Base-by-base conservation (phyloP, 2,329 filamentous ascomycete genomes). In the Neofusicoccum umdonicola region DNA sequence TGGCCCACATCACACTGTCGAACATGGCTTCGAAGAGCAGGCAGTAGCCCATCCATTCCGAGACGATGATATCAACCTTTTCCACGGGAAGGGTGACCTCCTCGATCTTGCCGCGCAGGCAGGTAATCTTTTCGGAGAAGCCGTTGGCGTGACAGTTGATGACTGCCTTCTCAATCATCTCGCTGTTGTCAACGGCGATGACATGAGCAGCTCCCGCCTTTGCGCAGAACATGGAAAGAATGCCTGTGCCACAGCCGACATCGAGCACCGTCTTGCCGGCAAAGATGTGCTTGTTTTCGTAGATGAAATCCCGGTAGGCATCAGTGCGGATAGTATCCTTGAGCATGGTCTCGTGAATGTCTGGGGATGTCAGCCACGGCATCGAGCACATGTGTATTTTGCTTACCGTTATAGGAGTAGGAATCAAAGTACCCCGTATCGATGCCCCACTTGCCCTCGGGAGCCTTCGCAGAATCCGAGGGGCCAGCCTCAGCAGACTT, bases 21-120 rank as follows among this genome's bases (percentile, higher is more conserved):
- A 98, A 87, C 93, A 98, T 98, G 64, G 93, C 92, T 79, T 98
- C 93, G 77, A 96, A 98, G 5, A 97, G 84, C 17, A 97, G 84
- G 68, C 89, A 91, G 76, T 98, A 98, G 35, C 93, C 93, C 93
- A 98, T 98, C 93, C 93, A 98, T 77, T 98, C 93, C 66, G 91
- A 96, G 66, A 98, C 89, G 74, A 98, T 97, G 72, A 98, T 90
- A 78, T 98, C 94, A 51, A 97, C 93, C 72, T 93, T 83, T 62
- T 87, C 83, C 7, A 94, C 89, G 1, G 60, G 93, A 22, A 93
- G 84, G 64, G 79, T 83, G 63, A 96, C 90, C 69, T 97, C 93
- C 76, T 98, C 94, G 66, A 97, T 91, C 72, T 92, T 91, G 42
- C 94, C 93, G 68, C 89, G 87, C 56, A 97, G 82, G 71, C 91